Percentiles rank a stretch among this genome's conserved stretches.
Evolutionary conservation across 805 yeast species (phyloP).

Genomic region (Saccharomycopsis microspora): DNA sequence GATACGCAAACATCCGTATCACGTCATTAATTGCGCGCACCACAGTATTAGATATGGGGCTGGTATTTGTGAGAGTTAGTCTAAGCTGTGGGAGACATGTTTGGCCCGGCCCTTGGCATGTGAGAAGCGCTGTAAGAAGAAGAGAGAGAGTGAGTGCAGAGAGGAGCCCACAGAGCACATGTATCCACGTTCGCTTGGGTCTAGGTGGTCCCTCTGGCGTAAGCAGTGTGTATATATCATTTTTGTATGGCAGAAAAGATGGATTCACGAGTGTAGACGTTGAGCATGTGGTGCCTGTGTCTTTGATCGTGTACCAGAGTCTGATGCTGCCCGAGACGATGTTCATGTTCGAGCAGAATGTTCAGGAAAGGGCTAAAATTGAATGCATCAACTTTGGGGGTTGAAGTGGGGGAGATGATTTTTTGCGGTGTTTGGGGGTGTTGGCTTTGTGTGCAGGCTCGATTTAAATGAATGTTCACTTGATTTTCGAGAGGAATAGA

Average conservation of each 20-base stretch:
- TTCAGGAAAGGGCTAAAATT: too few species aligned
- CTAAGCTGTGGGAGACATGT: constrained; percentile 8
- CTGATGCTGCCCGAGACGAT: constrained; percentile 4
- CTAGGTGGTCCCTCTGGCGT: too few species aligned
- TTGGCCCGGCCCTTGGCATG: neutral
- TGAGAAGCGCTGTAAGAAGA: neutral
- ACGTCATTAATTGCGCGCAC: constrained; percentile 3
- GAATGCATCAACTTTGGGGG: too few species aligned
- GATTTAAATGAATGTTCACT: too few species aligned
- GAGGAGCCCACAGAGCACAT: too few species aligned
- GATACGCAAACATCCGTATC: neutral
- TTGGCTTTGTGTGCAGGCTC: too few species aligned
- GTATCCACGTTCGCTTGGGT: too few species aligned
- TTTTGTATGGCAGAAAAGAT: neutral
- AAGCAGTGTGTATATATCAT: too few species aligned
- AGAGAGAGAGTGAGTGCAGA: too few species aligned
- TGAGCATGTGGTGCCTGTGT: neutral
- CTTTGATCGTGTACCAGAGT: constrained; percentile 3
- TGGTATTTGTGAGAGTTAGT: constrained; percentile 1
- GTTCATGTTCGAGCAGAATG: neutral
- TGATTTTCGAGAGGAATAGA: too few species aligned
- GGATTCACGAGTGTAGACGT: neutral
- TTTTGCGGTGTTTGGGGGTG: too few species aligned
- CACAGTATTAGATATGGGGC: neutral
- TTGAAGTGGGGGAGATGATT: too few species aligned